Conservation (phyloP, 2,329 filamentous ascomycete genomes). For the Ceratocystiopsis minuta region DNA sequence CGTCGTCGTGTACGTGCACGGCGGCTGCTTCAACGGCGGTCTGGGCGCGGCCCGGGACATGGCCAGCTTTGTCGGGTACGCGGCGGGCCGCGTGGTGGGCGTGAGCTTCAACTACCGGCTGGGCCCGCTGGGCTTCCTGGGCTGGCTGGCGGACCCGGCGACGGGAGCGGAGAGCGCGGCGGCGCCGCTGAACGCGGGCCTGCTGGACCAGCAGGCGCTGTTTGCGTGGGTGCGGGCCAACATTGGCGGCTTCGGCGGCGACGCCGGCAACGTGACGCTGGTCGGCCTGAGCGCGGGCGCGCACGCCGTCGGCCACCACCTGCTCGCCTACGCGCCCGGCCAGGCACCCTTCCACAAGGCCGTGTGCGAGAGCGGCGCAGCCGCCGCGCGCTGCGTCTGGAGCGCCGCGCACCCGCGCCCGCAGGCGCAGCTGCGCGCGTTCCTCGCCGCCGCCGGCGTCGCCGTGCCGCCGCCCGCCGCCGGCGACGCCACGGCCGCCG, state of each 20-base stretch:
- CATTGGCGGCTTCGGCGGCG: slow-evolving; percentile 33
- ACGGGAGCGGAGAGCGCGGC: slow-evolving; percentile 25
- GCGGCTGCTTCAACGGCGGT: slow-evolving; percentile 42
- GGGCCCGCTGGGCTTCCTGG: slow-evolving; percentile 51
- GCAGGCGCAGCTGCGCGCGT: slow-evolving; percentile 35
- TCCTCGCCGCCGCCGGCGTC: slow-evolving; percentile 33
- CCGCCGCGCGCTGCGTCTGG: slow-evolving; percentile 36
- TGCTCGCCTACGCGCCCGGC: slow-evolving; percentile 28
- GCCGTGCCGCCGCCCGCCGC: background rate
- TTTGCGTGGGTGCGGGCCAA: slow-evolving; percentile 32
- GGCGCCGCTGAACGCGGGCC: slow-evolving; percentile 45
- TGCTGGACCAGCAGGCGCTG: slow-evolving; percentile 39
- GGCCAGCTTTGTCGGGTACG: slow-evolving; percentile 40
- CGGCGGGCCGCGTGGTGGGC: slow-evolving; percentile 32
- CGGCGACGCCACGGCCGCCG: slow-evolving; percentile 12
- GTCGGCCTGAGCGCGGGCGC: slow-evolving; percentile 45
- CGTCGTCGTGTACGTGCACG: slow-evolving; percentile 44
- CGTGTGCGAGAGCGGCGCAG: slow-evolving; percentile 38
- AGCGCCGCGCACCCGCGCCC: slow-evolving; percentile 36
- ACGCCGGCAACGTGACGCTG: slow-evolving; percentile 37
- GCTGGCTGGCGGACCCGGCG: slow-evolving; percentile 10
- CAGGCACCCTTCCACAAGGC: slow-evolving; percentile 31
- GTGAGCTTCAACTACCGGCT: slow-evolving; percentile 47
- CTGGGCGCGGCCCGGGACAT: slow-evolving; percentile 38
- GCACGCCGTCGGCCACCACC: slow-evolving; percentile 51